A percentile compares a stretch with the other conserved stretches of the same genome.
Evolutionary conservation across 1,139 yeast genomes (phyloP).

Genomic region (Fermentozyma sake): DNA sequence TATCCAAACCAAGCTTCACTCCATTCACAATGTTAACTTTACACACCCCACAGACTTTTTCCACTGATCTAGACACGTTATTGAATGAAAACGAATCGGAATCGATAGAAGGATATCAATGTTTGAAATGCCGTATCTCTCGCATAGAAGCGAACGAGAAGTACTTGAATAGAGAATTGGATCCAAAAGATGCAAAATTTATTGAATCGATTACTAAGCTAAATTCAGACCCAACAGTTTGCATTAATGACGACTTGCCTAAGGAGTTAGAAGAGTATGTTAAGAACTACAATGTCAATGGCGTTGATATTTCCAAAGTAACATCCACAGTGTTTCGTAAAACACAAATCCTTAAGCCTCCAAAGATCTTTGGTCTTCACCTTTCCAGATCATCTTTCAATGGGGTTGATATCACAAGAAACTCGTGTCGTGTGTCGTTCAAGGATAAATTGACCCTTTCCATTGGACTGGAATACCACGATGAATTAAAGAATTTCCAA

Average conservation of each 20-base stretch:
- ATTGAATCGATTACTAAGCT: conserved; percentile 20
- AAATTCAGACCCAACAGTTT: conserved; percentile 28
- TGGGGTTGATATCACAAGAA: conserved; percentile 69
- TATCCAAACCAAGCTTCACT: conserved; percentile 55
- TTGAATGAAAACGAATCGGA: conserved; percentile 61
- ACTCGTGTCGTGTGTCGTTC: conserved; percentile 68
- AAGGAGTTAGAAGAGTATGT: conserved; percentile 42
- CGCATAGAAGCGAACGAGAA: conserved; percentile 39
- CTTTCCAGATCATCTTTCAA: conserved; percentile 76
- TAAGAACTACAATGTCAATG: conserved; percentile 38
- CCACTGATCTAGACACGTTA: conserved; percentile 49
- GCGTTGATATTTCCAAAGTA: conserved; percentile 41
- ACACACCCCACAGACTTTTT: conserved; percentile 60
- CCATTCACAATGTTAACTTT: conserved; percentile 72
- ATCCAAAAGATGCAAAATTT: conserved; percentile 1
- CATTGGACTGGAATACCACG: conserved; percentile 42
- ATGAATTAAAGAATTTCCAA: conserved; percentile 35
- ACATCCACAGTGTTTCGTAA: conserved; percentile 66
- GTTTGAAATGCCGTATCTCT: conserved; percentile 61
- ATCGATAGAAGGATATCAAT: conserved; percentile 74
- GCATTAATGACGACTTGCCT: conserved; percentile 61
- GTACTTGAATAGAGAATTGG: conserved; percentile 1
- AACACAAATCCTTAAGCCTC: conserved; percentile 60
- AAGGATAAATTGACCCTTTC: conserved; percentile 53
- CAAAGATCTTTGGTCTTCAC: conserved; percentile 70